A percentile compares a stretch with the other conserved stretches of the same genome.
phyloP scores from a whole-genome alignment of 2,329 filamentous ascomycete genomes.

The Ploettnerulaceae sp. region DNA sequence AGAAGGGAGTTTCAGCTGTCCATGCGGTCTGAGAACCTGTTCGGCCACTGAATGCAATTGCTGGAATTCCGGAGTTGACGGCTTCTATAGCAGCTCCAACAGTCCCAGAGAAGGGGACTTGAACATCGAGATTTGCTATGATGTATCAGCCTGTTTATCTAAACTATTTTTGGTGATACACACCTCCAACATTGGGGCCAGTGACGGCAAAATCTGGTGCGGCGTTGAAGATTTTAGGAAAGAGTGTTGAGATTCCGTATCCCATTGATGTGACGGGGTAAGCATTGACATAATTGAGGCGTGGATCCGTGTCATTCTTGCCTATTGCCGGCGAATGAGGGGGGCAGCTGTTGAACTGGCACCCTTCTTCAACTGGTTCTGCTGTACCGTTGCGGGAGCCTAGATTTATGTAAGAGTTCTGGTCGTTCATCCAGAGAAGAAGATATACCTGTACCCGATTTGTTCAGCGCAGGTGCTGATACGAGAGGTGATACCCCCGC shows the following conservation, averaged over 20 bases:
- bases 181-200: conserved; percentile 6
- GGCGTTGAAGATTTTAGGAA: conserved; percentile 2
- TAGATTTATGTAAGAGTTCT: not conserved
- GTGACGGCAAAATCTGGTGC: conserved; percentile 7
- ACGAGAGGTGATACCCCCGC: conserved; percentile 1
- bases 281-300: conserved; percentile 6
- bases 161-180: not conserved
- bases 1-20: not conserved
- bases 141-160: not conserved
- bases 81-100: conserved; percentile 6
- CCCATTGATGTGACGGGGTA: conserved; percentile 2
- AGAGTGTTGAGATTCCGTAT: conserved; percentile 4
- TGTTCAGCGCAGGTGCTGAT: conserved; percentile 6
- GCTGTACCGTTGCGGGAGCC: conserved; percentile 5
- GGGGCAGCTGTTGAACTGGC: conserved; percentile 4
- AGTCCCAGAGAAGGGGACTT: conserved; percentile 7
- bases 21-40: conserved; percentile 5
- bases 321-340: conserved; percentile 1
- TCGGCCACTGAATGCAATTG: conserved; percentile 6
- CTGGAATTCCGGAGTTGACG: conserved; percentile 4
- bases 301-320: conserved; percentile 3
- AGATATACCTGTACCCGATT: conserved; percentile 2
- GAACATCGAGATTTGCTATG: conserved; percentile 3
- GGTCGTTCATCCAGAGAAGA: not conserved
- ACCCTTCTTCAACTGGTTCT: not conserved